Evolutionary conservation across 306 rosid genomes (phyloP), one percentile per base, ranked within the genome.

Genomic region (Alnus glutinosa): DNA sequence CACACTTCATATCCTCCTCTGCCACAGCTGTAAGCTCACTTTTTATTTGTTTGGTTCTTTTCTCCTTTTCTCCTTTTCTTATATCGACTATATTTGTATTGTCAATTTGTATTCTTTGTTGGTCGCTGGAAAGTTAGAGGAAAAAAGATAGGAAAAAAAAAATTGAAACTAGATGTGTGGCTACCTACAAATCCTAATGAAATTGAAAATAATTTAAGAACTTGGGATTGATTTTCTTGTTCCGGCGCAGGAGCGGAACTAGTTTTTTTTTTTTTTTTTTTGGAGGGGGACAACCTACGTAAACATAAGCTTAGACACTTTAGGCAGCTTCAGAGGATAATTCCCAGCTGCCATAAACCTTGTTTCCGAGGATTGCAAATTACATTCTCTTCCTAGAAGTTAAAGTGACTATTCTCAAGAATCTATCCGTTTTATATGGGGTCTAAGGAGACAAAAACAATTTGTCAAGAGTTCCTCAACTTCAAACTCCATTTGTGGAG

Each of bases 351-450:
- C 83, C 7, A 46, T 58, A 88, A 70, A 78, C 73, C 82, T 72
- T 89, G 79, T 86, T 80, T 57, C 86, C 83, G 69, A 78, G 76
- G 73, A 83, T 91, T 82, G 85, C 90, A 52, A 85, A 80, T 30
- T 88, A 90, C 81, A 83, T 93, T 61, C 49, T 71, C 58, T 82
- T 39, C 48, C 90, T 93, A 10, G 84, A 93, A 86, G 79, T 90
- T 67, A 91, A 87, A 86, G 88, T 89, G 44, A 84, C 83, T 2
- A 32, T 80, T 71, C 88, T 93, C 78, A 91, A 85, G 86, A 77
- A 79, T 54, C 86, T 93, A 54, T 83, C 93, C 80, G 71, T 87
- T 77, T 67, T 86, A 5, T 89, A 83, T 85, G 98, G 97, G 49
- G 86, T 89, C 50, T 93, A 76, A 44, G 28, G 44, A 4, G 44